A percentile compares a stretch with the other conserved stretches of the same genome.
Conservation (phyloP, 192 early-diverging fungal genomes). For the Coemansia sp. region DNA sequence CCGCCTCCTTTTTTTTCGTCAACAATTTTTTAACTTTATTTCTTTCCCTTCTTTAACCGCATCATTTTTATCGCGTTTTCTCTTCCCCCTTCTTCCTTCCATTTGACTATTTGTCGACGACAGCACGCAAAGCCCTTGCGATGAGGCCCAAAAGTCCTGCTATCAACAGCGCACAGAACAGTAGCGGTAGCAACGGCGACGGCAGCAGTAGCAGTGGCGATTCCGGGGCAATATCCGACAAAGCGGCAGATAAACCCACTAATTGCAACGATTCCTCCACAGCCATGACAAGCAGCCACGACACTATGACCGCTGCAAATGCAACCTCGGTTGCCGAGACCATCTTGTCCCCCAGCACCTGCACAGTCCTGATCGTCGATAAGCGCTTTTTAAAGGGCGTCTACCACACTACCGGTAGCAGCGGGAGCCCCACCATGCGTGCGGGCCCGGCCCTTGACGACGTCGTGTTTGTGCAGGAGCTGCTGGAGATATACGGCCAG, state of each 20-base stretch:
- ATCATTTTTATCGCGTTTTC: not conserved
- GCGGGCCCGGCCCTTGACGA: slow-evolving; percentile 47
- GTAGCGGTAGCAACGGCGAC: slow-evolving; percentile 12
- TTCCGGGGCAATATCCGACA: slow-evolving; percentile 10
- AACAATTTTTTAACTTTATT: slow-evolving; percentile 13
- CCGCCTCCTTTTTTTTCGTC: slow-evolving; percentile 7
- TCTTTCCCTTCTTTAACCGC: slow-evolving; percentile 1
- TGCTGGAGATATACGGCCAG: slow-evolving; percentile 54
- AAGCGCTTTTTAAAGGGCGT: slow-evolving; percentile 49
- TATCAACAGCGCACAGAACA: slow-evolving; percentile 4
- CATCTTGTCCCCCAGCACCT: slow-evolving; percentile 44
- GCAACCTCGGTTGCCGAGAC: not conserved
- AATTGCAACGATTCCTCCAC: slow-evolving; percentile 11
- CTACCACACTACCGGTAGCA: slow-evolving; percentile 31
- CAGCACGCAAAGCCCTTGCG: slow-evolving; percentile 5
- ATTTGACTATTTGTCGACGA: not conserved
- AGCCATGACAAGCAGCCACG: slow-evolving; percentile 7
- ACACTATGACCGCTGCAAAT: not conserved
- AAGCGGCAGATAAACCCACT: slow-evolving; percentile 11
- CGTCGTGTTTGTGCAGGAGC: slow-evolving; percentile 55
- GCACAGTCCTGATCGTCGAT: slow-evolving; percentile 52
- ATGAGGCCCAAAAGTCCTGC: slow-evolving; percentile 16
- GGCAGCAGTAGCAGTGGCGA: slow-evolving; percentile 29
- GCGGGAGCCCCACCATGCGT: slow-evolving; percentile 36
- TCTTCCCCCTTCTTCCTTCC: not conserved